phyloP scores from a whole-genome alignment of 2,329 filamentous ascomycete species.

The Exophiala sp. region DNA sequence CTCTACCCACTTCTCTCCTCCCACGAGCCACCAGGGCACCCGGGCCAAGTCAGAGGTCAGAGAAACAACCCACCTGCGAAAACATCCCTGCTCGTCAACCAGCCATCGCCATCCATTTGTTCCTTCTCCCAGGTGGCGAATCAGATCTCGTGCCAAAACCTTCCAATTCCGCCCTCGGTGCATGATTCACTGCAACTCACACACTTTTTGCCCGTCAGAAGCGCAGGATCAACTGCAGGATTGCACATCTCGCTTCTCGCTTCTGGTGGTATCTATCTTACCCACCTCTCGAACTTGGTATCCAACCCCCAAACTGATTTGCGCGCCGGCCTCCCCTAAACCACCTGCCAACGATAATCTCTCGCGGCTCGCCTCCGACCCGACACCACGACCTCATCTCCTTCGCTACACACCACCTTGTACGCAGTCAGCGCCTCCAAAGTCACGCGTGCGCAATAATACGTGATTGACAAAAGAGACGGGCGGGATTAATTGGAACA shows the following conservation, averaged over 20 bases:
- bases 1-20: background rate
- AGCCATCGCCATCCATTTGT: conserved; percentile 1
- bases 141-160: conserved; percentile 9
- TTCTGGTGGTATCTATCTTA: conserved; percentile 3
- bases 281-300: conserved; percentile 9
- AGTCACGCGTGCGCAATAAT: conserved; percentile 7
- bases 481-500: conserved; percentile 1
- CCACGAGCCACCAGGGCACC: conserved; percentile 8
- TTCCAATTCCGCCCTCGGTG: conserved; percentile 6
- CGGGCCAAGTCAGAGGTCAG: too few relatives aligned
- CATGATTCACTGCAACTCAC: conserved; percentile 6
- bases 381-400: conserved; percentile 1
- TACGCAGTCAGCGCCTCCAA: background rate
- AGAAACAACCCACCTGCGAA: background rate
- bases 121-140: conserved; percentile 1
- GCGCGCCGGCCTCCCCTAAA: background rate
- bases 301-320: conserved; percentile 8
- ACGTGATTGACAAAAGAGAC: background rate
- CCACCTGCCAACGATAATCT: background rate
- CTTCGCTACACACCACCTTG: conserved; percentile 1
- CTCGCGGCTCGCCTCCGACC: background rate
- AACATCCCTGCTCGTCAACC: background rate
- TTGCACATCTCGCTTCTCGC: conserved; percentile 14
- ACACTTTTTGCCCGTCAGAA: conserved; percentile 6
- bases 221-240: background rate